These are phyloP conservation scores for Podaxis rugospora DNA, from an alignment of 768 basidiomycete species.

Conservation along the genomic window DNA sequence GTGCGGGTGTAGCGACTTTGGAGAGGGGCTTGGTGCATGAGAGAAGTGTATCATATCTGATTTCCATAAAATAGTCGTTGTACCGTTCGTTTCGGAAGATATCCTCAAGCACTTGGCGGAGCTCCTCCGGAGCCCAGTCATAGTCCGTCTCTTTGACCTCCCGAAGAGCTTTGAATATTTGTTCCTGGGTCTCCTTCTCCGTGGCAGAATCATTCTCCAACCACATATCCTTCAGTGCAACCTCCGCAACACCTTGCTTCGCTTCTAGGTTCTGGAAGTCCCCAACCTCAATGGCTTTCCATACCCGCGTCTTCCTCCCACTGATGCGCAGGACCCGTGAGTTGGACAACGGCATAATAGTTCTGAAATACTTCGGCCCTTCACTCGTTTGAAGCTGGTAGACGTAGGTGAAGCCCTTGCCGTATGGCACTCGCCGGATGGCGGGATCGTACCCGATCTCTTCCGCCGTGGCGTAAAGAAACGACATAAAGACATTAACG, in stretches of 20 bases:
- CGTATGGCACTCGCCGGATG: background rate
- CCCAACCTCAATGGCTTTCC: constrained; percentile 9
- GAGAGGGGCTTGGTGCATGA: background rate
- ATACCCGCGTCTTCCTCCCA: constrained; percentile 12
- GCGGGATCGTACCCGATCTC: constrained; percentile 9
- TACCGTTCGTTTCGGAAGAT: background rate
- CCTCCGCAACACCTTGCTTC: background rate
- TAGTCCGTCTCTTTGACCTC: background rate
- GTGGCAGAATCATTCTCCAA: constrained; percentile 8
- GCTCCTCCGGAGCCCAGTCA: background rate
- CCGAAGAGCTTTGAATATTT: constrained; percentile 11
- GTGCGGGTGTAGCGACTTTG: background rate
- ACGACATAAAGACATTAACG: background rate
- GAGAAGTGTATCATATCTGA: background rate
- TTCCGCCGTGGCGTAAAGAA: constrained; percentile 2
- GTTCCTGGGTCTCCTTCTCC: constrained; percentile 14
- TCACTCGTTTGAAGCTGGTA: background rate
- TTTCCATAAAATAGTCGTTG: constrained; percentile 1
- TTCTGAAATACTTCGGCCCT: constrained; percentile 1
- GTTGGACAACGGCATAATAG: background rate
- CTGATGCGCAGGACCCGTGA: constrained; percentile 3
- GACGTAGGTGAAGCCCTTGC: background rate
- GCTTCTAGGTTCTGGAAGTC: background rate
- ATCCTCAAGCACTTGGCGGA: background rate
- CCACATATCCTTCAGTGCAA: constrained; percentile 19